Base-by-base conservation (phyloP, 1,284 basidiomycete species). In the Heterobasidion parviporum region DNA sequence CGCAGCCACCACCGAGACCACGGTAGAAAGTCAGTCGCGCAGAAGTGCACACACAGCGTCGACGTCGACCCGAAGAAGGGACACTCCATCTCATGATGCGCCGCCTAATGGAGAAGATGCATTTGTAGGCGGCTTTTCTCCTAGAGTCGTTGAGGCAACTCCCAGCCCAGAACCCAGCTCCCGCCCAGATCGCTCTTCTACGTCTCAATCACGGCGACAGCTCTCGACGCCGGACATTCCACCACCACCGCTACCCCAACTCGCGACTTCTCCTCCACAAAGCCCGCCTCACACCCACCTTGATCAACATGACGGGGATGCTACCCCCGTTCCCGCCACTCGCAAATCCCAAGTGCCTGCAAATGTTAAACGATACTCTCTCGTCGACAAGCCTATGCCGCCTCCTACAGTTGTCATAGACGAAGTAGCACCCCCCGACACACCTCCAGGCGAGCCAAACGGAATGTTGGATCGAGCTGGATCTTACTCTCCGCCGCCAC, bases 281-380 rank as follows among this genome's bases (percentile, higher is more conserved):
- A 57, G 54, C 52, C 54, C 41, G 3, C 44, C 52, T n/a, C 32
- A 20, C 8, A 32, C 50, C 10, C 8, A 50, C 59, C 57, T 54
- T n/a, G 56, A 62, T 47, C 63, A 63, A 7, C 51, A 62, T 62
- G 65, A 58, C 62, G 66, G 7, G 8, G 62, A 63, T 18, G 54
- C 61, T 3, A 67, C 70, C 3, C 61, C 63, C 12, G 60, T 72
- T 1, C 69, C 68, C 43, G 67, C 70, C 9, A 70, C 73, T 8
- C 70, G 61, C 65, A 44, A 66, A 60, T 59, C 63, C 46, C 64
- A 62, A 48, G 83, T 79, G 48, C 87, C 79, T 48, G 68, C 80
- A 35, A 81, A 70, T 56, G 79, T 91, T 44, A 87, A 85, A 63
- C 82, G 89, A 8, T 92, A 87, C 64, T 89, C 89, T 1, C 75